Evolutionary conservation across 1,139 yeast genomes (phyloP), one percentile per base, ranked within the genome.

Genomic region (Saccharomyces hybrid): DNA sequence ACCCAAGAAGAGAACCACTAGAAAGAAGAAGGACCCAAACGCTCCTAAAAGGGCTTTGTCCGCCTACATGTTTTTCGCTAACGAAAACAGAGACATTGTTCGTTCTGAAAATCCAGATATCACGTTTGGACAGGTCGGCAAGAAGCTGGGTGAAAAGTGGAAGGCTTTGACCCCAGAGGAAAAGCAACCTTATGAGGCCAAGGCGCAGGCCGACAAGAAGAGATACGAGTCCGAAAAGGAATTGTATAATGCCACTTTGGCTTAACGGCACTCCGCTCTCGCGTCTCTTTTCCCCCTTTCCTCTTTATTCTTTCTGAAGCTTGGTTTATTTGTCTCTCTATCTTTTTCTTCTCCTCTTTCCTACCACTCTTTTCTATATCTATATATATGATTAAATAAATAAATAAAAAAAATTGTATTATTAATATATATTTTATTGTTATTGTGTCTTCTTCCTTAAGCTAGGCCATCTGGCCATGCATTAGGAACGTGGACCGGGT

Each of bases 41-140:
- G 99, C 99, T 62, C 99, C 99, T 73, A 93, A 93, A 88, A 86
- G 98, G 76, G 89, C 98, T 47, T 79, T 93, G 72, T 89, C 97
- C 60, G 97, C 98, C 55, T 93, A 93, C 84, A 91, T 93, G 98
- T 91, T 88, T 82, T 93, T 91, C 71, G 98, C 99, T 68, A 90
- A 89, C 71, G 97, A 90, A 70, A 87, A 88, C 82, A 90, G 98
- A 79, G 97, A 91, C 75, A 82, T 83, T 63, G 96, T 93, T 66
- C 82, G 96, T 74, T 84, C 93, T 61, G 96, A 90, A 73, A 88
- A 91, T 81, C 96, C 96, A 64, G 96, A 95, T 72, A 87, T 88
- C 67, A 75, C 91, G 53, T 90, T 91, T 70, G 96, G 96, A 65
- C 91, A 88, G 75, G 90, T 89, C 63, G 96, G 96, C 71, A 88